Evolutionary conservation across 768 basidiomycete genomes (phyloP).

Genomic region (Termitomyces heimii): DNA sequence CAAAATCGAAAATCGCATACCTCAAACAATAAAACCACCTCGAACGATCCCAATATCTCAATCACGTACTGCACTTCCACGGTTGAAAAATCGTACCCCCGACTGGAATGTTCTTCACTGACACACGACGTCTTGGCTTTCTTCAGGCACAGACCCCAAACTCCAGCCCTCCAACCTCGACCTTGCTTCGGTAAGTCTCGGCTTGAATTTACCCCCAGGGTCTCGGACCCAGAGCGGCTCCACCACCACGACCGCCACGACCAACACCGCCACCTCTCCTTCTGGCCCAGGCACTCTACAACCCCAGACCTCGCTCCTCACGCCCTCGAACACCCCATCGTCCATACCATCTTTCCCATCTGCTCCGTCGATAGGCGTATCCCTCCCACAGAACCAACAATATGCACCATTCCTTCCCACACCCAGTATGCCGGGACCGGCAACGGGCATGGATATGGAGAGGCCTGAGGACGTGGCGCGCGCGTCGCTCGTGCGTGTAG

Average conservation of each 20-base stretch:
- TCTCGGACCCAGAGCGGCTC: not conserved
- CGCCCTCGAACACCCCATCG: not conserved
- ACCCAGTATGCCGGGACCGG: conserved; percentile 4
- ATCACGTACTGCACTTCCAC: not conserved
- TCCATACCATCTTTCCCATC: not conserved
- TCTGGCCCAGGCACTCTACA: not conserved
- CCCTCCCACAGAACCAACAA: conserved; percentile 7
- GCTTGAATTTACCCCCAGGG: not conserved
- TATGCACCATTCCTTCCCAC: conserved; percentile 48
- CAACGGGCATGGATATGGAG: conserved; percentile 28
- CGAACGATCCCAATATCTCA: not conserved
- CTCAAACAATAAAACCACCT: not conserved
- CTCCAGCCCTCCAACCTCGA: conserved; percentile 1
- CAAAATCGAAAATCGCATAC: not conserved
- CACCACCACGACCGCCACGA: not conserved
- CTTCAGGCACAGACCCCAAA: conserved; percentile 6
- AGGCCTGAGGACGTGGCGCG: conserved; percentile 42
- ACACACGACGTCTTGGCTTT: not conserved
- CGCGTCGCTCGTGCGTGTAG: conserved; percentile 71
- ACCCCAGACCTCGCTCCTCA: not conserved
- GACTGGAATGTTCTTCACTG: not conserved
- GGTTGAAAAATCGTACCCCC: not conserved
- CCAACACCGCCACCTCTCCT: not conserved
- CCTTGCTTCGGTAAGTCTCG: not conserved
- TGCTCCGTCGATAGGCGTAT: not conserved